Percentiles rank a stretch among this genome's conserved stretches.
Evolutionary conservation across 1,284 basidiomycete species (phyloP).

Genomic region (Puccinia novopanici): DNA sequence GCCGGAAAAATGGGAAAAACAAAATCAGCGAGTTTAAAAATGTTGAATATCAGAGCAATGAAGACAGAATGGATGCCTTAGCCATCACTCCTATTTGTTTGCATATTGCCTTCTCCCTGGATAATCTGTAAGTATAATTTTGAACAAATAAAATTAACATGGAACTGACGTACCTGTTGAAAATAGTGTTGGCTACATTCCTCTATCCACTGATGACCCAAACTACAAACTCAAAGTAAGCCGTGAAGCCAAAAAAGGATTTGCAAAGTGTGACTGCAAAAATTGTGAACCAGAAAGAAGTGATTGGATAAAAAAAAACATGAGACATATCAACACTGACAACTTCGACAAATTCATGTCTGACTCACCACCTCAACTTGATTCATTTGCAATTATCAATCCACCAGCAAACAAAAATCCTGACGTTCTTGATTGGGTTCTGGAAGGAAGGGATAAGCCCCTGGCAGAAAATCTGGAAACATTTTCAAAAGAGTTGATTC

Average conservation of each 20-base stretch:
- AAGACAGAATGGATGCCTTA: conserved; percentile 7
- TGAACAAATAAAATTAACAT: too few species aligned
- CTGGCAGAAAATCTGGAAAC: too few species aligned
- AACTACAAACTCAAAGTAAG: too few species aligned
- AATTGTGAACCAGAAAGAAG: background rate
- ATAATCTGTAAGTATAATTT: background rate
- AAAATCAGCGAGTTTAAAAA: too few species aligned
- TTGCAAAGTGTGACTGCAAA: background rate
- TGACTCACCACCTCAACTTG: too few species aligned
- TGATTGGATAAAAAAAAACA: background rate
- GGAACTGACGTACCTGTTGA: background rate
- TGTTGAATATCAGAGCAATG: too few species aligned
- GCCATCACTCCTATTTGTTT: conserved; percentile 16
- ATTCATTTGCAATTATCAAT: too few species aligned
- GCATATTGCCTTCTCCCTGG: too few species aligned
- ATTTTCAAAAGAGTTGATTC: too few species aligned
- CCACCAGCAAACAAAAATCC: too few species aligned
- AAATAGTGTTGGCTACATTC: background rate
- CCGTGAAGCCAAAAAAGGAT: background rate
- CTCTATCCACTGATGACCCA: background rate
- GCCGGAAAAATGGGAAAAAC: background rate
- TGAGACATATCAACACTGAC: background rate
- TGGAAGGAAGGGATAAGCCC: too few species aligned
- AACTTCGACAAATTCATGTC: background rate
- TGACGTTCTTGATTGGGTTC: too few species aligned